Evolutionary conservation across 208 protist species (phyloP), one percentile per base, ranked within the genome.

Genomic region (Leishmania gerbilli): DNA sequence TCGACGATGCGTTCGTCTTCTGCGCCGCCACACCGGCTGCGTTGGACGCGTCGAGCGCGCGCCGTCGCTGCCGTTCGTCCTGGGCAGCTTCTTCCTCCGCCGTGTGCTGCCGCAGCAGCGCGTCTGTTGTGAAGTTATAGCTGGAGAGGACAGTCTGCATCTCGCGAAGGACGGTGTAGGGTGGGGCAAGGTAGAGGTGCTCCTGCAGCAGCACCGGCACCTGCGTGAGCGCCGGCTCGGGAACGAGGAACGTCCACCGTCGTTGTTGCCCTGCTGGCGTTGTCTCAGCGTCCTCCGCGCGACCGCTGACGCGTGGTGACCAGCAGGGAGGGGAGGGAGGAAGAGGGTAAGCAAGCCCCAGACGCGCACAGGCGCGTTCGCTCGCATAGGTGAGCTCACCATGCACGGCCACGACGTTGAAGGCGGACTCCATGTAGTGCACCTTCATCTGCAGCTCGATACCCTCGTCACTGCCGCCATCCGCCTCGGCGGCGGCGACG

Each of bases 61-160:
- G 17, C 31, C 72, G 11, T 24, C 15, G 72, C 19, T 62, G 72
- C 49, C 15, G 13, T 19, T 58, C 72, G 31, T 9, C 51, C 11
- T 76, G 51, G 9, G 40, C 4, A 8, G 56, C 40, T 47, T 42
- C 74, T 67, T 79, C 74, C 56, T 74, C 27, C 58, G 37, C 78
- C 47, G 74, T 58, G 24, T 86, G 78, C 68, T 82, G 72, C 8
- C 62, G 55, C 40, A 94, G 56, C 3, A 92, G 77, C 34, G 80
- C 80, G 77, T 93, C 88, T 1, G 88, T 87, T 8, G 91, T 95
- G 60, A 96, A 84, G 74, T 85, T 90, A 74, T 95, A 88, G 34
- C 85, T 90, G 42, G 90, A 75, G 37, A 96, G 78, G 34, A 96
- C 88, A 2, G 79, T 24, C 11, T 64, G 75, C 47, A 77, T 8